Conservation (phyloP, 2,329 filamentous ascomycete genomes). For the Phialemoniopsis sp. region DNA sequence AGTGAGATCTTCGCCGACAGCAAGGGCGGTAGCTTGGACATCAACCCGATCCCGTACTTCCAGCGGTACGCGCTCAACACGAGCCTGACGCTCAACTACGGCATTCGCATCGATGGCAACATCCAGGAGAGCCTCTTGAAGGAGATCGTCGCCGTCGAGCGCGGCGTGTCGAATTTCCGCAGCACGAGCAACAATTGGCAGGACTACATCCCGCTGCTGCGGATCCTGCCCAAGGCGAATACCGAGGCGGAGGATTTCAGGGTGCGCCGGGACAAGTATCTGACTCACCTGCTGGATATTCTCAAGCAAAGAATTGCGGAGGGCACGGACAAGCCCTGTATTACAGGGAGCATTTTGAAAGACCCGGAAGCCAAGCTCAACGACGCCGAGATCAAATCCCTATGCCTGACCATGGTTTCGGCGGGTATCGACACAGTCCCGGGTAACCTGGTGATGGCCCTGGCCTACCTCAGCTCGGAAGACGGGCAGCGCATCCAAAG, state of each 20-base stretch:
- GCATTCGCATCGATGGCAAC: constrained; percentile 68
- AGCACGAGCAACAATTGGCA: constrained; percentile 81
- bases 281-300: constrained; percentile 62
- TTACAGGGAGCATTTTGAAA: constrained; percentile 50
- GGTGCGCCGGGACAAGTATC: constrained; percentile 63
- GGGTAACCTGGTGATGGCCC: constrained; percentile 73
- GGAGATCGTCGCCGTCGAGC: constrained; percentile 73
- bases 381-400: constrained; percentile 26
- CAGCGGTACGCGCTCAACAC: constrained; percentile 75
- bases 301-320: constrained; percentile 32
- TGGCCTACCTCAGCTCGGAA: constrained; percentile 68
- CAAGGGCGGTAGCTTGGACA: constrained; percentile 54
- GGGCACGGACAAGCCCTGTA: constrained; percentile 34
- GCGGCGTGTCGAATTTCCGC: constrained; percentile 70
- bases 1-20: constrained; percentile 66
- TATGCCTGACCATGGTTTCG: constrained; percentile 56
- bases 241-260: constrained; percentile 62
- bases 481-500: constrained; percentile 67
- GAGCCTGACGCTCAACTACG: constrained; percentile 74
- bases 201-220: constrained; percentile 74
- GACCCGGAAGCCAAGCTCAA: constrained; percentile 36
- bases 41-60: constrained; percentile 71
- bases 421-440: constrained; percentile 80
- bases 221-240: constrained; percentile 60
- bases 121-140: constrained; percentile 63